Evolutionary conservation across 2,329 filamentous ascomycete genomes (phyloP), one percentile per base, ranked within the genome.

Genomic region (Harringtonia lauricola): DNA sequence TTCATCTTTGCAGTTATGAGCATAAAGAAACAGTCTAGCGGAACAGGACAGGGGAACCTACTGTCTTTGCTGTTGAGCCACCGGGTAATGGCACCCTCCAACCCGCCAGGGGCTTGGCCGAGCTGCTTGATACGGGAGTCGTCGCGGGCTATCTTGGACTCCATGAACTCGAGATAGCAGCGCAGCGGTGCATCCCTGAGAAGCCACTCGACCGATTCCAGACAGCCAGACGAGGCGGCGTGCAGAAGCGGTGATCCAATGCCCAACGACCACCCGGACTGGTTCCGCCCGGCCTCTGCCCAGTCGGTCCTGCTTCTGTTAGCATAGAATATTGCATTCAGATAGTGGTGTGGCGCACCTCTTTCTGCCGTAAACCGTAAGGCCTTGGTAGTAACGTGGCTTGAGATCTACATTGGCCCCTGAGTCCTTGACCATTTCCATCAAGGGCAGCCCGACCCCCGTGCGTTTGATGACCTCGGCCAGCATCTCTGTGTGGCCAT

Each of bases 201-300:
- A 57, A 90, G 86, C 76, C 84, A 94, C 55, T 92, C 79, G 0
- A 86, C 75, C 17, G 72, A 71, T 33, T 81, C 74, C n/a, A 90
- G 57, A 18, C 68, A 81, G 3, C 78, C 76, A 2, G 53, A 52
- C 9, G 63, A 53, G 13, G 75, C 79, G 36, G 80, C 78, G 47
- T 71, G 62, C 2, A 85, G 67, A 9, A 85, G 61, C 3, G 81
- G 83, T 3, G 80, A 73, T 0, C 64, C 66, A 41, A 63, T 56
- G 10, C 67, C 71, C 1, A 57, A 60, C 4, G 61, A 54, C 34
- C 57, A 63, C 13, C 57, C 53, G 5, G 67, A 60, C 29, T 66
- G 57, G 26, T 65, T 64, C 13, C 74, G 71, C 3, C 78, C 77
- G 8, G 75, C 76, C 19, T 70, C 71, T 1, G 83, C 83, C 86